Conservation (phyloP, 768 basidiomycete species). For the Kondoa malvinella region DNA sequence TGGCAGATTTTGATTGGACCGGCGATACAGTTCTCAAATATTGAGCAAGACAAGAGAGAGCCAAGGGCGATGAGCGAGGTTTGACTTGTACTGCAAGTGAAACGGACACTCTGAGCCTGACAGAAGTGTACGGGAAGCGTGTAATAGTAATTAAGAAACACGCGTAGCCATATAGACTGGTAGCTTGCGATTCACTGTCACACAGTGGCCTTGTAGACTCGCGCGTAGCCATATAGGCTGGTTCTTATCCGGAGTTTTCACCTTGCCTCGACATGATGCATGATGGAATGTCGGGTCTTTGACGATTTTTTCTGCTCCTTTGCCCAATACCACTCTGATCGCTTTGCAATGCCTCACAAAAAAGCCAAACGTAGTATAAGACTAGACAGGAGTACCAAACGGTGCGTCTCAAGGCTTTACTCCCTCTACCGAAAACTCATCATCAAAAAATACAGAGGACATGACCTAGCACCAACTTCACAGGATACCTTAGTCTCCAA, state of each 20-base stretch:
- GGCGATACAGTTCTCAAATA: background rate
- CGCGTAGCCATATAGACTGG: too few relatives aligned
- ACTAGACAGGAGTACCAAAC: background rate
- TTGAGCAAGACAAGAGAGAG: background rate
- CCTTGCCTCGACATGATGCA: too few relatives aligned
- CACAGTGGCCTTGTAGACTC: too few relatives aligned
- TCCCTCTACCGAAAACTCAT: too few relatives aligned
- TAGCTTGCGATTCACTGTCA: too few relatives aligned
- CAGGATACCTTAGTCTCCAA: background rate
- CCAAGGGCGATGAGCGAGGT: background rate
- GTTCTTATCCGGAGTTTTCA: too few relatives aligned
- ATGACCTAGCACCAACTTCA: background rate
- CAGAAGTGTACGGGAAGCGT: too few relatives aligned
- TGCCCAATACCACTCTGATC: background rate
- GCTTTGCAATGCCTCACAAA: background rate
- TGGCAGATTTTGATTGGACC: background rate
- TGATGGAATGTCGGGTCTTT: too few relatives aligned
- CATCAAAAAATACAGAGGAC: background rate
- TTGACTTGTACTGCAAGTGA: background rate
- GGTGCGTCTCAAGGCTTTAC: background rate
- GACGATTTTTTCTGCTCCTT: background rate
- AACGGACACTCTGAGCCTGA: too few relatives aligned
- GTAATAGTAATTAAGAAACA: too few relatives aligned
- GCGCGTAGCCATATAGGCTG: too few relatives aligned
- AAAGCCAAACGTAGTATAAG: background rate